These are phyloP conservation scores for Phaffia australis DNA, from an alignment of 768 basidiomycete genomes.

Conservation along the genomic window DNA sequence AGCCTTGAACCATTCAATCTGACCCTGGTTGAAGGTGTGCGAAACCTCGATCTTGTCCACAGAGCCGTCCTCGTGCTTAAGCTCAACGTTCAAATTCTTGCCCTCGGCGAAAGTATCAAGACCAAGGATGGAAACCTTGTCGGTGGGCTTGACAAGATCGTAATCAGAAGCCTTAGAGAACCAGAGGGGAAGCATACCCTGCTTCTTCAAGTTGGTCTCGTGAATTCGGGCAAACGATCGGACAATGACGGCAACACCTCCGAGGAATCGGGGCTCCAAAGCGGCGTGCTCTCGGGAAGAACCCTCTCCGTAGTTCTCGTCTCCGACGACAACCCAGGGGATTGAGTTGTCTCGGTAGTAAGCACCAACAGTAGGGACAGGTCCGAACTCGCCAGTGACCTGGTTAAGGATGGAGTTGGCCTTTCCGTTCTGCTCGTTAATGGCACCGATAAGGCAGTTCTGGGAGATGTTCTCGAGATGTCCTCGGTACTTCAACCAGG, in stretches of 20 bases:
- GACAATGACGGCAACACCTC: constrained; percentile 89
- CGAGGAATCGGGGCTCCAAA: constrained; percentile 87
- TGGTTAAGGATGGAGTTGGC: constrained; percentile 90
- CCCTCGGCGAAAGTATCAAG: constrained; percentile 81
- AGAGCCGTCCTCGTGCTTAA: constrained; percentile 60
- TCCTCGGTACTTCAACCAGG: constrained; percentile 31
- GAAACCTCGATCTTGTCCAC: constrained; percentile 59
- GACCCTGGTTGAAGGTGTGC: constrained; percentile 92
- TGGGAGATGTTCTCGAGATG: constrained; percentile 39
- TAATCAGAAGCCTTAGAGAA: constrained; percentile 88
- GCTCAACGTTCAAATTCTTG: constrained; percentile 71
- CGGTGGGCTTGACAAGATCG: constrained; percentile 75
- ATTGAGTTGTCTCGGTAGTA: constrained; percentile 79
- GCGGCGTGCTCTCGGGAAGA: constrained; percentile 97
- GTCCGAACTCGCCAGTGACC: constrained; percentile 69
- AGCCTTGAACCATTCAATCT: constrained; percentile 95
- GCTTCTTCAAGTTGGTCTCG: constrained; percentile 93
- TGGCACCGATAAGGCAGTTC: constrained; percentile 95
- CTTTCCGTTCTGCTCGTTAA: constrained; percentile 88
- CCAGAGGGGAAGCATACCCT: constrained; percentile 75
- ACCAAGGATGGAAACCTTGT: constrained; percentile 81
- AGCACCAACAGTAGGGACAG: constrained; percentile 74
- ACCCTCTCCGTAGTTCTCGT: constrained; percentile 82
- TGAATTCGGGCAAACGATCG: constrained; percentile 96
- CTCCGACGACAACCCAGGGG: constrained; percentile 95